These are phyloP conservation scores for Mercurialis annua DNA, from an alignment of 345 rosid genomes.

Conservation along the genomic window DNA sequence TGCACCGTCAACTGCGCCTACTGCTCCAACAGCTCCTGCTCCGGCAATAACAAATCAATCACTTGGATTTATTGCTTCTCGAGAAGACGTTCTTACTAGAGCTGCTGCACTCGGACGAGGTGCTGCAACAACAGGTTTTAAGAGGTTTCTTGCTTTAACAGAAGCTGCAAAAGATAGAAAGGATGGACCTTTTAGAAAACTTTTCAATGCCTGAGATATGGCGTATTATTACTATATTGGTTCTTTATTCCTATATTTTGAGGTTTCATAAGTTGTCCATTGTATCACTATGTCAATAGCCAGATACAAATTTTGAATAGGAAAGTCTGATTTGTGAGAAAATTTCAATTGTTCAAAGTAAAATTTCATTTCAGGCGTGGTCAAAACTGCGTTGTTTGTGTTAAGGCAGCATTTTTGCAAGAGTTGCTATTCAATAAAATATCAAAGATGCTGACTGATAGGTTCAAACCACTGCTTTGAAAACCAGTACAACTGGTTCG, in stretches of 20 bases:
- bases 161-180: constrained; percentile 98
- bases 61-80: constrained; percentile 65
- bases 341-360: no score
- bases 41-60: constrained; percentile 44
- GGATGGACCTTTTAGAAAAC: constrained; percentile 95
- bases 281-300: background rate
- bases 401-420: no score
- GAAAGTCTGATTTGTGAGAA: no score
- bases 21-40: constrained; percentile 40
- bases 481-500: no score
- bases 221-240: background rate
- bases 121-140: constrained; percentile 96
- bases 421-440: no score
- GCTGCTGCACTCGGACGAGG: constrained; percentile 99
- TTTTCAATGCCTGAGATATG: constrained; percentile 60
- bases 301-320: background rate
- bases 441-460: no score
- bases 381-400: no score
- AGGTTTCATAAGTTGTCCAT: background rate
- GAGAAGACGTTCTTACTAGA: constrained; percentile 90
- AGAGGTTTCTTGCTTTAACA: constrained; percentile 95
- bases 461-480: no score
- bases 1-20: constrained; percentile 36
- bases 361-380: no score
- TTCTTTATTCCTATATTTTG: background rate